Conservation (phyloP, 805 yeast species). For the Candida tibetensis region DNA sequence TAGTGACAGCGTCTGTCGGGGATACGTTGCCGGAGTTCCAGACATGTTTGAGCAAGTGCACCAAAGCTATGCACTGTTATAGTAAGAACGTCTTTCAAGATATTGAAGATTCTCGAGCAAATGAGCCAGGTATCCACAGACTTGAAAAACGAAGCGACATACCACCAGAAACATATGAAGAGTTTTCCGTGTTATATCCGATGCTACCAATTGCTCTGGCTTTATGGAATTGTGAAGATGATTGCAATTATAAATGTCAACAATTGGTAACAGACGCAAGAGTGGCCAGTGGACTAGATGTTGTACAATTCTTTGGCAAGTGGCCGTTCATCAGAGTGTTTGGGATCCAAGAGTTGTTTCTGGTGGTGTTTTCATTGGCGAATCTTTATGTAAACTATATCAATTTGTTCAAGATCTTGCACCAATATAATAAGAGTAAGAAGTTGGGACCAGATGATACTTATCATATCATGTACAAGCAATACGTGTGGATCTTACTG, state of each 20-base stretch:
- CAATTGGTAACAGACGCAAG: slow-evolving; percentile 30
- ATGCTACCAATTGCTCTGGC: slow-evolving; percentile 5
- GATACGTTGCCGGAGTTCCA: slow-evolving; percentile 31
- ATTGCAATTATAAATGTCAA: slow-evolving; percentile 41
- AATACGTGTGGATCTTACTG: slow-evolving; percentile 26
- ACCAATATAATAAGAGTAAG: slow-evolving; percentile 22
- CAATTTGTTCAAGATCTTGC: slow-evolving; percentile 25
- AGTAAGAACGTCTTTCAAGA: slow-evolving; percentile 12
- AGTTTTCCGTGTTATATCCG: slow-evolving; percentile 4
- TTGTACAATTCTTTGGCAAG: slow-evolving; percentile 43
- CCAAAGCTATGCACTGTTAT: slow-evolving; percentile 16
- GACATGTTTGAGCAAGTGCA: slow-evolving; percentile 25
- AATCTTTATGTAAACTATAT: slow-evolving; percentile 35
- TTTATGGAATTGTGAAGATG: slow-evolving; percentile 34
- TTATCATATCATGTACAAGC: slow-evolving; percentile 24
- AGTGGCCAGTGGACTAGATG: slow-evolving; percentile 14
- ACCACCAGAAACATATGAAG: slow-evolving; percentile 1
- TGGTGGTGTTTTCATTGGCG: slow-evolving; percentile 33
- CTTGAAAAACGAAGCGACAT: background rate
- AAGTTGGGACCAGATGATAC: slow-evolving; percentile 10
- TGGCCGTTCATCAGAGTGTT: slow-evolving; percentile 41
- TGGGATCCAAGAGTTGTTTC: slow-evolving; percentile 37
- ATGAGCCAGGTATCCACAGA: background rate
- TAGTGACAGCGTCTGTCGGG: slow-evolving; percentile 24
- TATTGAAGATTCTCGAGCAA: slow-evolving; percentile 9